Evolutionary conservation across 208 protist genomes (phyloP), one percentile per base, ranked within the genome.

Genomic region (Kentomonas sorsogonicus): DNA sequence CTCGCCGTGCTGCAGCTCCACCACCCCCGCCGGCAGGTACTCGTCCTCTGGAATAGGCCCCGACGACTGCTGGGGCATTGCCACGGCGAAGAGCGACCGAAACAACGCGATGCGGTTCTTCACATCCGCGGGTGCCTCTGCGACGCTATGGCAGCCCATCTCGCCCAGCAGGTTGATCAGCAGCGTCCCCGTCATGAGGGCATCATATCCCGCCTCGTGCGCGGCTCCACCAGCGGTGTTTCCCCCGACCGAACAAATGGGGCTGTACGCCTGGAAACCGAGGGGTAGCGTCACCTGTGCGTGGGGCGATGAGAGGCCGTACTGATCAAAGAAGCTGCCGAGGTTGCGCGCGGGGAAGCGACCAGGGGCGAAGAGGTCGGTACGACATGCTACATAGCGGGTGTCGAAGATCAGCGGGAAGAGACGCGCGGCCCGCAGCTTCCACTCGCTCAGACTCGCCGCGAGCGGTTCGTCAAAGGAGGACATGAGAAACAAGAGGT

Each of bases 391-490:
- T 15, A 90, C 53, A 53, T 85, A 86, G 23, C 59, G 74, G 18
- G 83, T 91, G 61, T 93, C 85, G 58, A 75, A 74, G 10, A 89
- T 54, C 34, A n/a, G 41, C 26, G 86, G 86, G 64, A 93, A 93
- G n/a, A 76, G 33, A 25, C 55, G 48, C 2, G 39, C 36, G 39
- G 72, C 52, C 15, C 68, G 68, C 31, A 27, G 46, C 61, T 93
- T 89, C 58, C 70, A 85, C 38, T 69, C 53, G 16, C 43, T 22
- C 53, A 86, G 56, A 25, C 45, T 59, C 23, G 51, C 69, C 33
- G 82, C 81, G 56, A 88, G 61, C 38, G 68, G 36, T 11, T 43
- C 51, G 40, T 89, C 78, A 18, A 87, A 51, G 20, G 65, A 60
- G 11, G 53, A 23, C 53, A 84, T 64, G 29, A 89, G 66, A 59